Evolutionary conservation across 1,284 basidiomycete genomes (phyloP).

Genomic region (Leccinum griseonigrum): DNA sequence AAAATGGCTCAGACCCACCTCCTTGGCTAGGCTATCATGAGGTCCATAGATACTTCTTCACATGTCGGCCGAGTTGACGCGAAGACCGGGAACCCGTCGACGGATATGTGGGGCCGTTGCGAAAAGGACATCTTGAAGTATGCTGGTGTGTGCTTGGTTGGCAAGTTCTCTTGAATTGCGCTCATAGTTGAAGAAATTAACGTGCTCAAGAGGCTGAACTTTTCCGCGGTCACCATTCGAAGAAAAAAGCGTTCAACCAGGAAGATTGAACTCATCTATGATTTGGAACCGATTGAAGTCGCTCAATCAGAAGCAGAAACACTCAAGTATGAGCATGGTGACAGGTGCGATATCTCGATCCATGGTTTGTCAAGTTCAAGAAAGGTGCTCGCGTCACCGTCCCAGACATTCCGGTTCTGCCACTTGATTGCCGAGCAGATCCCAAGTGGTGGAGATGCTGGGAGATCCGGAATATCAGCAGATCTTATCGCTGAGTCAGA

Average conservation of each 20-base stretch:
- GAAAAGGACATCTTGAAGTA: conserved; percentile 93
- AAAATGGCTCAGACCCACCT: conserved; percentile 15
- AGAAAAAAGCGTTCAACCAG: conserved; percentile 96
- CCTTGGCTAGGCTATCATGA: conserved; percentile 82
- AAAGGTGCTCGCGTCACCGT: conserved; percentile 93
- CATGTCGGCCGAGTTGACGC: conserved; percentile 98
- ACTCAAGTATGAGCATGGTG: conserved; percentile 96
- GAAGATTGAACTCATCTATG: conserved; percentile 95
- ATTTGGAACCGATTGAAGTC: conserved; percentile 95
- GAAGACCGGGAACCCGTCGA: conserved; percentile 97
- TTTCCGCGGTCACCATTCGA: conserved; percentile 96
- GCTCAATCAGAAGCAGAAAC: conserved; percentile 88
- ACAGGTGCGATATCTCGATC: conserved; percentile 96
- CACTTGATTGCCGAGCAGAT: conserved; percentile 95
- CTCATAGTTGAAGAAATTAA: conserved; percentile 7
- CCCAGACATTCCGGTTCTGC: conserved; percentile 94
- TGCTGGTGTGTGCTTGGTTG: conserved; percentile 94
- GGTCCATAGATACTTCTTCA: conserved; percentile 70
- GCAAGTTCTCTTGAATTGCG: conserved; percentile 42
- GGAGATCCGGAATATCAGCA: conserved; percentile 95
- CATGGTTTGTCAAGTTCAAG: conserved; percentile 98
- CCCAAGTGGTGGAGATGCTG: conserved; percentile 95
- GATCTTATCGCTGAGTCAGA: conserved; percentile 96
- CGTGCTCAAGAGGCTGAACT: conserved; percentile 81
- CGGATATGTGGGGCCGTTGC: conserved; percentile 91